phyloP scores from a whole-genome alignment of 1,284 basidiomycete genomes.

The Ganoderma sp. region DNA sequence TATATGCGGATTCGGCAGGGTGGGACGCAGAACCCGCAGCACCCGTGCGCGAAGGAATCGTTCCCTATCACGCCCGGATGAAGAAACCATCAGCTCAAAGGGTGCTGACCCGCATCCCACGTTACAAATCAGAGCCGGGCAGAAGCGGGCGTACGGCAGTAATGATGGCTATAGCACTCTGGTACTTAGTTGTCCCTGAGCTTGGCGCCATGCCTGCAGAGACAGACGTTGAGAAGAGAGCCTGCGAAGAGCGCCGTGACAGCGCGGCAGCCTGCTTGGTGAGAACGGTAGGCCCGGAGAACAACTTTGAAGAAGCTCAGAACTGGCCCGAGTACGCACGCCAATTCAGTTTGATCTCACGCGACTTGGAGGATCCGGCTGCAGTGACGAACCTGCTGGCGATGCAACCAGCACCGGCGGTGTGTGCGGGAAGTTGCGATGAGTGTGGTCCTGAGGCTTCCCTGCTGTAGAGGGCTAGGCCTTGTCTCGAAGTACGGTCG shows the following conservation, averaged over 20 bases:
- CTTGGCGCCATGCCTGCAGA: neutral
- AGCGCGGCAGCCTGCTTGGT: neutral
- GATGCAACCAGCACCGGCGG: neutral
- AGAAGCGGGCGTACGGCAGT: neutral
- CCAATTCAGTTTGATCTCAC: neutral
- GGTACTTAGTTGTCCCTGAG: neutral
- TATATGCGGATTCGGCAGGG: neutral
- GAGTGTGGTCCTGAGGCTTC: neutral
- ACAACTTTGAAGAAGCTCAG: neutral
- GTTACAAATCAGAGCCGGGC: neutral
- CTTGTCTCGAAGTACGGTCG: neutral
- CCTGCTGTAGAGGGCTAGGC: neutral
- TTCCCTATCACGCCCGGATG: neutral
- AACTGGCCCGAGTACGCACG: neutral
- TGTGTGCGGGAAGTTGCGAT: neutral
- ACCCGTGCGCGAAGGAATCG: neutral
- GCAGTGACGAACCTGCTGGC: neutral
- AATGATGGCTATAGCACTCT: neutral
- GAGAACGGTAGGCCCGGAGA: neutral
- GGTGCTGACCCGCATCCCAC: neutral
- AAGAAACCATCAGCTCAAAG: constrained; percentile 1
- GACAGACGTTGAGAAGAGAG: neutral
- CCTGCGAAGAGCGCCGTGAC: neutral
- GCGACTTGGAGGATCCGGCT: neutral
- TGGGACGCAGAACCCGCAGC: neutral